Base-by-base conservation (phyloP, 306 rosid species). In the Castanopsis chinensis region DNA sequence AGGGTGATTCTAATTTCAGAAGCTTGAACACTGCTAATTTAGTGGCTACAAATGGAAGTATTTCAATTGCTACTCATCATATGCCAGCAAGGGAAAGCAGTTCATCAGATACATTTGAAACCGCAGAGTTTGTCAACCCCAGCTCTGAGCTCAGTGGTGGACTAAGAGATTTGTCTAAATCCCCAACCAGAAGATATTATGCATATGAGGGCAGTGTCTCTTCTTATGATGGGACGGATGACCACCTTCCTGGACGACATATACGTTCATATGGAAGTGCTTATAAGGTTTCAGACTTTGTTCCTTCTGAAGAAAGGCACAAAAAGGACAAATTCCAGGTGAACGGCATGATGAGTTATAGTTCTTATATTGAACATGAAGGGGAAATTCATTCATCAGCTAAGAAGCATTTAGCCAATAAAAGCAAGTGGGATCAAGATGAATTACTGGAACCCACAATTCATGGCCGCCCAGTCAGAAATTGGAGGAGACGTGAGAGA, bases 191-290 rank as follows among this genome's bases (percentile, higher is more conserved):
- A 80, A 84, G 87, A 75, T 79, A 75, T 45, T 74, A 69, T 83
- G 89, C 91, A 43, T 90, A 91, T 86, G 94, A 93, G 80, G 91
- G 91, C 32, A 94, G 97, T 63, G 37, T 90, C 65, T 92, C 97
- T 69, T 92, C 99, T 76, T 86, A 73, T 18, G 98, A 91, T 58
- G 96, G 85, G 71, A 54, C 63, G 72, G 90, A 91, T 53, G 94
- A 85, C 73, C 80, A 37, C 27, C 79, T 81, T 79, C 83, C 75
- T 25, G 73, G 73, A 74, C 85, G 57, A 37, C 69, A 57, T 69
- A 14, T 32, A 43, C 81, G 68, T 76, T 75, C 91, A 25, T 83
- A 76, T 23, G 77, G 75, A 78, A 76, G 80, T 51, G 18, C 73
- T 74, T 41, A 78, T 72, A 69, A 58, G 33, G 74, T 19, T 61